phyloP scores from a whole-genome alignment of 1,284 basidiomycete genomes.

The Trichosporon ovoides region DNA sequence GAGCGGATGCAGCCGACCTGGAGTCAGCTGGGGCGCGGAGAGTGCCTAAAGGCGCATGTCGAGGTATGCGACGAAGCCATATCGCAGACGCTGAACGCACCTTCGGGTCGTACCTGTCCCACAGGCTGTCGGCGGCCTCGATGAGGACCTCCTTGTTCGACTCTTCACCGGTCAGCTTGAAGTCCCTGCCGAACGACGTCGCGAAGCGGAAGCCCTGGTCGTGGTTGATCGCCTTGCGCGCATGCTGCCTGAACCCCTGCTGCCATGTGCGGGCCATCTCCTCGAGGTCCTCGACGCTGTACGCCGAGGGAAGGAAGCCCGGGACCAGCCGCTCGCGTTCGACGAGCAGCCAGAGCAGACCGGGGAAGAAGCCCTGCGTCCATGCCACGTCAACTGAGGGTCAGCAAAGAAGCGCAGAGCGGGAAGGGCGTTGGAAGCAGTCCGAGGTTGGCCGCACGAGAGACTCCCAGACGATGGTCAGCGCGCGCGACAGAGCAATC shows the following conservation, averaged over 20 bases:
- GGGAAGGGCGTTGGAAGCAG: neutral
- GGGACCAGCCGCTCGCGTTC: constrained; percentile 29
- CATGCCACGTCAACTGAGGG: constrained; percentile 26
- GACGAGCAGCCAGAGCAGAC: constrained; percentile 34
- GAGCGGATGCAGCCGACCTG: constrained; percentile 36
- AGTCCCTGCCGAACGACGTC: constrained; percentile 38
- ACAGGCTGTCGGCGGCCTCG: constrained; percentile 34
- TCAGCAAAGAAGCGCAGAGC: too few relatives aligned
- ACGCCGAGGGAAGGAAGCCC: constrained; percentile 17
- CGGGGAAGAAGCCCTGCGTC: constrained; percentile 44
- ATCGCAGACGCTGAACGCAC: constrained; percentile 15
- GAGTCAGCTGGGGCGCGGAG: neutral
- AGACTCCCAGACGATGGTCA: too few relatives aligned
- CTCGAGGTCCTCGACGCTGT: constrained; percentile 27
- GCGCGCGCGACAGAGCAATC: neutral
- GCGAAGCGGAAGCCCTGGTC: constrained; percentile 44
- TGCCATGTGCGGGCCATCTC: constrained; percentile 32
- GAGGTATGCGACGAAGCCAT: neutral
- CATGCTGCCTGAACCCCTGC: constrained; percentile 26
- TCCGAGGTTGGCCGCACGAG: too few relatives aligned
- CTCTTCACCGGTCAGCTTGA: constrained; percentile 27
- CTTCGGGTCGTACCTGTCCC: constrained; percentile 31
- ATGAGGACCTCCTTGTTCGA: constrained; percentile 31
- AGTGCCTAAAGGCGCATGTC: neutral
- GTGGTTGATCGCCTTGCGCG: constrained; percentile 31